Evolutionary conservation across 164 flowering plant species (phyloP).

Genomic region (Stephania cephalantha): DNA sequence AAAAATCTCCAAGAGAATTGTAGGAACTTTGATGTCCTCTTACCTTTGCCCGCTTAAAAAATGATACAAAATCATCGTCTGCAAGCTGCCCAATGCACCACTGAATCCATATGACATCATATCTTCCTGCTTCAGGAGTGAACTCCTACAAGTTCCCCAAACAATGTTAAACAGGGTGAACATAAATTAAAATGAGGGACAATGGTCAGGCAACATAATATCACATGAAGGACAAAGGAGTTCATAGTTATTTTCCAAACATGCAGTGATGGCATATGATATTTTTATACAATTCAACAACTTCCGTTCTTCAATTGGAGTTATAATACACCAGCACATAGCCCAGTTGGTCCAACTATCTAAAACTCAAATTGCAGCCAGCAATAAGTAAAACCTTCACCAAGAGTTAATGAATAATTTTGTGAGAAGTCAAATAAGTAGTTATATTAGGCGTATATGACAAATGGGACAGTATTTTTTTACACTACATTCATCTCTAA

Average conservation of each 20-base stretch:
- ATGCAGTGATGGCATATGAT: background rate
- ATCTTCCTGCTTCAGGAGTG: constrained; percentile 75
- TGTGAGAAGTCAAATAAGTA: too few relatives aligned
- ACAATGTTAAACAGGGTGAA: background rate
- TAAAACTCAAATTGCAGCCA: background rate
- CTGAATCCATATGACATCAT: constrained; percentile 96
- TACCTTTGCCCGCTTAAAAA: constrained; percentile 93
- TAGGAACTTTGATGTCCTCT: background rate
- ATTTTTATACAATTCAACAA: background rate
- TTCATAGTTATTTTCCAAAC: background rate
- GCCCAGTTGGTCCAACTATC: background rate
- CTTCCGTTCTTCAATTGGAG: background rate
- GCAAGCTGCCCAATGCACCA: constrained; percentile 99
- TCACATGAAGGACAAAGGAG: background rate
- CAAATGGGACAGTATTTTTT: too few relatives aligned
- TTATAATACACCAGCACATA: background rate
- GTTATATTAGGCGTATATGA: too few relatives aligned
- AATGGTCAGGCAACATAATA: background rate
- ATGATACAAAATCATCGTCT: constrained; percentile 88
- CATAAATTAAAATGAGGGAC: background rate
- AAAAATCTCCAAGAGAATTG: background rate
- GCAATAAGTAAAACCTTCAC: background rate
- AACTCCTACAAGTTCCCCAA: constrained; percentile 55
- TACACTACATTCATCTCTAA: too few relatives aligned
- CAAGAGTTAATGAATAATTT: background rate